These are phyloP conservation scores for Blastobotrys ciferrii DNA, from an alignment of 1,139 yeast species.

Conservation along the genomic window DNA sequence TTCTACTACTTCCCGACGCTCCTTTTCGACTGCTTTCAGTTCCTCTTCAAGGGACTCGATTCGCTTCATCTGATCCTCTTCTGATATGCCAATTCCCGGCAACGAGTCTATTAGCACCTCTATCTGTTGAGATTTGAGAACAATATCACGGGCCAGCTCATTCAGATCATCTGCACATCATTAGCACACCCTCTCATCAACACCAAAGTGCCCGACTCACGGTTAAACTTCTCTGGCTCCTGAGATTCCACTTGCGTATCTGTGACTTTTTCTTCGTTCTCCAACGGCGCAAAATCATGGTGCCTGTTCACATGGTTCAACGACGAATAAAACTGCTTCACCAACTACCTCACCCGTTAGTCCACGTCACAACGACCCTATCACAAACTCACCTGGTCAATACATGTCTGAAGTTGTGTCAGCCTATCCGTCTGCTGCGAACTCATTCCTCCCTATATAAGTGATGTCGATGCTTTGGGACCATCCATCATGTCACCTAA, in stretches of 20 bases:
- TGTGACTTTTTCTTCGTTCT: constrained; percentile 49
- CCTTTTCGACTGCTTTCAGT: constrained; percentile 58
- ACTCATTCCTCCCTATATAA: no score
- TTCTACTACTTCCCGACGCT: constrained; percentile 55
- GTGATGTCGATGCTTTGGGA: background rate
- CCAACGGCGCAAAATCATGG: constrained; percentile 56
- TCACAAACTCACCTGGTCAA: constrained; percentile 56
- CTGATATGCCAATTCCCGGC: constrained; percentile 90
- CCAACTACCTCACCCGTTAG: constrained; percentile 51
- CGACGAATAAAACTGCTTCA: constrained; percentile 90
- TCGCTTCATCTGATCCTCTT: constrained; percentile 63
- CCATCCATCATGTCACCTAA: no score
- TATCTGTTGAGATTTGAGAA: constrained; percentile 82
- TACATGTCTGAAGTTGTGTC: constrained; percentile 86
- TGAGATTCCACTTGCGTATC: constrained; percentile 48
- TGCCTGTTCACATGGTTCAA: constrained; percentile 77
- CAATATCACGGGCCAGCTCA: constrained; percentile 73
- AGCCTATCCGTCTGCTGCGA: constrained; percentile 60
- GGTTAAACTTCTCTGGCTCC: constrained; percentile 40
- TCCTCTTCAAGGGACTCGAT: constrained; percentile 66
- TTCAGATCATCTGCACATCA: constrained; percentile 39
- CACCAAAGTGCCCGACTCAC: constrained; percentile 11
- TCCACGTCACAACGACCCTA: constrained; percentile 29
- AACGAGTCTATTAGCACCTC: constrained; percentile 80
- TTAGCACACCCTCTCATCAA: constrained; percentile 24